These are phyloP conservation scores for Zoysia pacifica DNA, from an alignment of 176 grass and related monocot species.

Conservation along the genomic window DNA sequence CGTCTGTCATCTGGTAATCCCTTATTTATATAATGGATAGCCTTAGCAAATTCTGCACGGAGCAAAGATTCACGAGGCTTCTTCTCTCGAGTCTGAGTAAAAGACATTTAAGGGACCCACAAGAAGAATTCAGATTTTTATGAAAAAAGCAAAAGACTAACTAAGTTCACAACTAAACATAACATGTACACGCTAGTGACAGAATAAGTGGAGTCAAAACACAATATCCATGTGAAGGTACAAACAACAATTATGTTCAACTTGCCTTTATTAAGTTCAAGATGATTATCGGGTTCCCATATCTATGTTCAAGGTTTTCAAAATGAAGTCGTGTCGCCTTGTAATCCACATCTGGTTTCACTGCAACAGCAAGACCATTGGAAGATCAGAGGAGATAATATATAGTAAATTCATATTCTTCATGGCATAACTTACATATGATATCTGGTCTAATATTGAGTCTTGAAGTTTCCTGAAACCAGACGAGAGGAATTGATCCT, in stretches of 20 bases:
- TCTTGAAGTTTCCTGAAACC: slow-evolving; percentile 98
- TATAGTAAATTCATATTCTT: slow-evolving; percentile 12
- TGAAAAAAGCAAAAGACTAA: slow-evolving; percentile 21
- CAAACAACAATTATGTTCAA: slow-evolving; percentile 3
- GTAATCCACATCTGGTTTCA: slow-evolving; percentile 76
- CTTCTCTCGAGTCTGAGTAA: slow-evolving; percentile 88
- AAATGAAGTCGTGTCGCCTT: slow-evolving; percentile 88
- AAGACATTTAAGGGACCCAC: slow-evolving; percentile 27
- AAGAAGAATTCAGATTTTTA: slow-evolving; percentile 38
- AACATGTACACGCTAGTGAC: background rate
- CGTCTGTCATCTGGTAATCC: slow-evolving; percentile 59
- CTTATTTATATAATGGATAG: slow-evolving; percentile 91
- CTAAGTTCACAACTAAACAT: slow-evolving; percentile 22
- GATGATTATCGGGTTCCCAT: slow-evolving; percentile 93
- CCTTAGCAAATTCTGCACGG: slow-evolving; percentile 83
- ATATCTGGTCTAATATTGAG: slow-evolving; percentile 97
- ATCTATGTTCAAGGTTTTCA: slow-evolving; percentile 94
- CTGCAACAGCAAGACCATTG: slow-evolving; percentile 47
- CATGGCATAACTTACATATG: slow-evolving; percentile 64
- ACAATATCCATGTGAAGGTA: slow-evolving; percentile 15
- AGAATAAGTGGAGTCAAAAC: background rate
- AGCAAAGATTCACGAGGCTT: slow-evolving; percentile 96
- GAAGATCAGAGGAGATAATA: slow-evolving; percentile 27
- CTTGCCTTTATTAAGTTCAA: slow-evolving; percentile 99
- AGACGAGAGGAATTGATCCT: slow-evolving; percentile 93